These are phyloP conservation scores for Triangularia setosa DNA, from an alignment of 2,329 filamentous ascomycete genomes.

Conservation along the genomic window DNA sequence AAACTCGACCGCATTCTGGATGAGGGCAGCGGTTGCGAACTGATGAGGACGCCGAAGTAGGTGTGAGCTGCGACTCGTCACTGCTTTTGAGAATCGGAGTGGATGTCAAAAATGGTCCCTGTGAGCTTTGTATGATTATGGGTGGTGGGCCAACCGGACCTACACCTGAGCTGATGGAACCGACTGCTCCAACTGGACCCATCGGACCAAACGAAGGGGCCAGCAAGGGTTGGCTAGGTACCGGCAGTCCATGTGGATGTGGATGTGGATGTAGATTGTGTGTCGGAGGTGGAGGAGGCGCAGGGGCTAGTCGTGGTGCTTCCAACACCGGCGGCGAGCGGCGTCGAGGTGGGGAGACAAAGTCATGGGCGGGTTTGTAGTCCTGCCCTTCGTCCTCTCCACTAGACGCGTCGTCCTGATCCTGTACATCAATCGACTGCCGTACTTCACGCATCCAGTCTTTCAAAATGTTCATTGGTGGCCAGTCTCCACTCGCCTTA, in stretches of 20 bases:
- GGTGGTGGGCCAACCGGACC: constrained; percentile 17
- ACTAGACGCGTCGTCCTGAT: constrained; percentile 47
- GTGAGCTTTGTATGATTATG: constrained; percentile 23
- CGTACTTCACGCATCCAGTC: constrained; percentile 60
- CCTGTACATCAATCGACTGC: constrained; percentile 44
- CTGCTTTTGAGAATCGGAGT: constrained; percentile 17
- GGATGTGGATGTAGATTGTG: neutral
- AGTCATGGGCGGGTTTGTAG: constrained; percentile 29
- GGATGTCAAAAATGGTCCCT: constrained; percentile 18
- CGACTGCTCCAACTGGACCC: constrained; percentile 3
- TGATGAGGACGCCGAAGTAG: constrained; percentile 17
- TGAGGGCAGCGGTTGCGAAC: constrained; percentile 47
- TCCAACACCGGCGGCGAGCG: constrained; percentile 28
- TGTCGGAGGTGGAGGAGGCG: constrained; percentile 23
- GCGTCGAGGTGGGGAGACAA: constrained; percentile 26
- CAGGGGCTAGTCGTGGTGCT: constrained; percentile 29
- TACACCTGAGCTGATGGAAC: constrained; percentile 1
- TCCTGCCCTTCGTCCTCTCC: constrained; percentile 47
- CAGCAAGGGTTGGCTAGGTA: constrained; percentile 20
- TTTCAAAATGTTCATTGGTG: constrained; percentile 53
- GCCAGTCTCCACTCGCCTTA: constrained; percentile 57
- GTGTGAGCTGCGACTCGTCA: constrained; percentile 17
- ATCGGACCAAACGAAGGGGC: constrained; percentile 23
- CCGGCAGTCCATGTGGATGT: neutral
- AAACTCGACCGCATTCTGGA: constrained; percentile 55